Base-by-base conservation (phyloP, 805 yeast genomes). In the Nakazawaea peltata region DNA sequence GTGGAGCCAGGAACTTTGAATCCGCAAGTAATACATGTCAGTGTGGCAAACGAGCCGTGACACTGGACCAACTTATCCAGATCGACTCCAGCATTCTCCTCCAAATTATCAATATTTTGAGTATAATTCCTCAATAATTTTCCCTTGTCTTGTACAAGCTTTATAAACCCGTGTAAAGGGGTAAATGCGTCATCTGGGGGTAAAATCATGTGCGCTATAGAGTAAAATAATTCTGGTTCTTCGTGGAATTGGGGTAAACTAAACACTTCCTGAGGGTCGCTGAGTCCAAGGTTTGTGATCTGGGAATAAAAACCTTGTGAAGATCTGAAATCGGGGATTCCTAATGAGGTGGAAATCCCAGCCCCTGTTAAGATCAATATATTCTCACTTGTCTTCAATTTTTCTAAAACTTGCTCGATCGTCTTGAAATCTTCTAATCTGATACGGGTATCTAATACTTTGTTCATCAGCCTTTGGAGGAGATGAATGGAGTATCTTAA, bases 251-350 rank as follows among this genome's bases (percentile, higher is more conserved):
- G 65, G 17, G 66, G 66, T 30, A 82, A 59, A 49, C 84, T 85
- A 54, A 87, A 87, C 28, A 86, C 95, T 47, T 84, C 90, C 51
- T 87, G 96, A 0, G 97, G 96, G 47, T 87, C 96, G 33, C 69
- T 72, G 23, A 87, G 58, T 0, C 92, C 88, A 37, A 84, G 56
- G 47, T 71, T 69, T 34, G 69, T 67, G 45, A 88, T 68, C 47
- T 71, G 72, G 2, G 84, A 67, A 56, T 87, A 87, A 36, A 87
- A 71, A 32, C 97, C 97, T 44, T 78, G 68, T n/a, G 84, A 76
- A 0, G 95, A 85, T 51, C 97, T 69, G 59, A 87, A 59, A 45
- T 59, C 65, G 3, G 95, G 95, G 26, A 86, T 87, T 4, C 96
- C 96, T 1, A 94, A 85, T 19, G 82, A 81, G 36, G 88, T 92